Evolutionary conservation across 805 yeast species (phyloP).

Genomic region (Saccharomycopsis selenospora): DNA sequence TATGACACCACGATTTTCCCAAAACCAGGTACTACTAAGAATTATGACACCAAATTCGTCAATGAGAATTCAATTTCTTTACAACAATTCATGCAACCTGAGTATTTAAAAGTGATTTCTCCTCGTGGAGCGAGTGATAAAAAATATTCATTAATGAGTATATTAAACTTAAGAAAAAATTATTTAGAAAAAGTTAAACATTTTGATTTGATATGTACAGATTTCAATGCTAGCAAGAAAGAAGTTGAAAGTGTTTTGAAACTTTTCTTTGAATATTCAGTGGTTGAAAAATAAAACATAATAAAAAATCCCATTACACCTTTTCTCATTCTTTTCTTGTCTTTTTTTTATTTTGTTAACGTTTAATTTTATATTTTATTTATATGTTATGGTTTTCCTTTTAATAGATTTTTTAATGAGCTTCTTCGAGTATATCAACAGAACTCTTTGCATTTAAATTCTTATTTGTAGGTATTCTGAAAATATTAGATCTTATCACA

Average conservation of each 20-base stretch:
- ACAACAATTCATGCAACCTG: slow-evolving; percentile 14
- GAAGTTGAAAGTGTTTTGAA: slow-evolving; percentile 47
- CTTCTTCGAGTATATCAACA: slow-evolving; percentile 34
- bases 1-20: slow-evolving; percentile 14
- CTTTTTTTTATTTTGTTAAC: neutral
- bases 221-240: slow-evolving; percentile 45
- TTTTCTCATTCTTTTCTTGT: no score
- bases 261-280: slow-evolving; percentile 32
- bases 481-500: slow-evolving; percentile 69
- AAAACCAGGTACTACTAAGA: slow-evolving; percentile 12
- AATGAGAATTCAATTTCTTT: slow-evolving; percentile 3
- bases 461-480: slow-evolving; percentile 51
- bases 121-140: neutral
- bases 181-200: slow-evolving; percentile 19
- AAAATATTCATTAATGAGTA: slow-evolving; percentile 16
- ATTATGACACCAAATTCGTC: neutral
- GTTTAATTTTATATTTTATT: slow-evolving; percentile 3
- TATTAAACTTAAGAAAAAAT: slow-evolving; percentile 17
- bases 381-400: neutral
- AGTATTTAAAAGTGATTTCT: slow-evolving; percentile 16
- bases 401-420: no score
- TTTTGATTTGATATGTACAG: slow-evolving; percentile 40
- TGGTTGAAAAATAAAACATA: slow-evolving; percentile 18
- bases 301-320: no score
- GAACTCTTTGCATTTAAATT: slow-evolving; percentile 52